Conservation (phyloP, 306 rosid genomes). For the Sicyos baderoa region DNA sequence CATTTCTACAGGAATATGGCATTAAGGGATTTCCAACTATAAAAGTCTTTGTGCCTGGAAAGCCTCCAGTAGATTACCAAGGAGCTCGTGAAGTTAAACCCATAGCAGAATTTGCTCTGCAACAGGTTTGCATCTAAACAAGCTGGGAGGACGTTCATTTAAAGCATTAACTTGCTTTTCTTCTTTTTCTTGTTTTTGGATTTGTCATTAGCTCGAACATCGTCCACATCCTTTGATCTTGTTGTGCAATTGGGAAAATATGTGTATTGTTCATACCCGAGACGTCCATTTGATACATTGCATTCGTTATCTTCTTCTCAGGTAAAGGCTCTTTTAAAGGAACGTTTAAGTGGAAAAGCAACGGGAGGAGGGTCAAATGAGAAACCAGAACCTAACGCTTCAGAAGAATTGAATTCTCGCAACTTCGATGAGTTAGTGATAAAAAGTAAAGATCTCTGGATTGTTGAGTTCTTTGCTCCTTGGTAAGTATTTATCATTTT, state of each 20-base stretch:
- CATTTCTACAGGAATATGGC: conserved; percentile 64
- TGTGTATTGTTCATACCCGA: neutral
- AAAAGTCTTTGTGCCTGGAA: conserved; percentile 84
- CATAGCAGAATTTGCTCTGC: conserved; percentile 74
- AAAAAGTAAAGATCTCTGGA: conserved; percentile 94
- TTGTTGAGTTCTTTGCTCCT: conserved; percentile 97
- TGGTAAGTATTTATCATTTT: conserved; percentile 41
- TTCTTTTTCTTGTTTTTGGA: neutral
- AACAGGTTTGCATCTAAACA: conserved; percentile 51
- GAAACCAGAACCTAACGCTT: conserved; percentile 61
- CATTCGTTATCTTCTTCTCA: conserved; percentile 25
- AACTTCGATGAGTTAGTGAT: conserved; percentile 79
- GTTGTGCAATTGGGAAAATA: neutral
- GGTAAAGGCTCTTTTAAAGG: conserved; percentile 80
- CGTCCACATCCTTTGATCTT: neutral
- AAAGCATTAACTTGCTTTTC: neutral
- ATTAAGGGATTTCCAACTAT: conserved; percentile 89
- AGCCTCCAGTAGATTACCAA: conserved; percentile 79
- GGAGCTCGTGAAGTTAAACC: conserved; percentile 94
- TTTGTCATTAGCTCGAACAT: neutral
- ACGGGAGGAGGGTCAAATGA: conserved; percentile 71
- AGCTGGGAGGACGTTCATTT: neutral
- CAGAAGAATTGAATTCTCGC: conserved; percentile 63
- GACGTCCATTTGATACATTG: conserved; percentile 16
- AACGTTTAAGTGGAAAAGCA: conserved; percentile 76